phyloP scores from a whole-genome alignment of 2,329 filamentous ascomycete genomes.

The Coniochaeta hoffmannii region DNA sequence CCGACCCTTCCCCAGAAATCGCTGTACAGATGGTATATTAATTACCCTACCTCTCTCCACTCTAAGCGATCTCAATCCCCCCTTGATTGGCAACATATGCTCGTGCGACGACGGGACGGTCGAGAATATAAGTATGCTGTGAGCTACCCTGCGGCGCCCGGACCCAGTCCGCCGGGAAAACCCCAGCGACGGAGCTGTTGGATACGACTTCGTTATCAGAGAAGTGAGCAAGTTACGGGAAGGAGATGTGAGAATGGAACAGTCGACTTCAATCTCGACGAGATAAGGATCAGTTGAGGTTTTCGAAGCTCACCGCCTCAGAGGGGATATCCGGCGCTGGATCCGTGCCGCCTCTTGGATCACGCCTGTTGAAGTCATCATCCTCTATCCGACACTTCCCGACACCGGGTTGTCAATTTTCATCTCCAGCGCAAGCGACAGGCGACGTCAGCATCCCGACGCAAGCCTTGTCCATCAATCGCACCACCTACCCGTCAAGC shows the following conservation, averaged over 20 bases:
- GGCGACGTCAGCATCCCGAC: neutral
- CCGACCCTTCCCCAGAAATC: neutral
- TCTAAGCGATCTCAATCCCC: neutral
- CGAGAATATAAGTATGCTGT: neutral
- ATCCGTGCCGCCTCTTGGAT: neutral
- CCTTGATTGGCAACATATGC: neutral
- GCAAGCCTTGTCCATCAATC: neutral
- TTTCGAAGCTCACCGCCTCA: neutral
- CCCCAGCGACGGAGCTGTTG: neutral
- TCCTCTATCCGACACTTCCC: neutral
- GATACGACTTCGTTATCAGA: neutral
- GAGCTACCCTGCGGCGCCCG: too few relatives aligned
- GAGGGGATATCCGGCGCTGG: neutral
- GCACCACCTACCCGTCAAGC: neutral
- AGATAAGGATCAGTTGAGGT: neutral
- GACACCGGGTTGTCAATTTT: neutral
- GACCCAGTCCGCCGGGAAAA: neutral
- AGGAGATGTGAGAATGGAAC: neutral
- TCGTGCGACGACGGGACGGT: neutral
- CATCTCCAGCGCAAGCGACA: neutral
- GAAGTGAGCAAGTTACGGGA: neutral
- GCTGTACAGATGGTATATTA: neutral
- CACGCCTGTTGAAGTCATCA: neutral
- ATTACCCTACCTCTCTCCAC: neutral
- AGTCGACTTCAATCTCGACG: neutral